Base-by-base conservation (phyloP, 495 filamentous ascomycete species). In the Neurospora sp. region DNA sequence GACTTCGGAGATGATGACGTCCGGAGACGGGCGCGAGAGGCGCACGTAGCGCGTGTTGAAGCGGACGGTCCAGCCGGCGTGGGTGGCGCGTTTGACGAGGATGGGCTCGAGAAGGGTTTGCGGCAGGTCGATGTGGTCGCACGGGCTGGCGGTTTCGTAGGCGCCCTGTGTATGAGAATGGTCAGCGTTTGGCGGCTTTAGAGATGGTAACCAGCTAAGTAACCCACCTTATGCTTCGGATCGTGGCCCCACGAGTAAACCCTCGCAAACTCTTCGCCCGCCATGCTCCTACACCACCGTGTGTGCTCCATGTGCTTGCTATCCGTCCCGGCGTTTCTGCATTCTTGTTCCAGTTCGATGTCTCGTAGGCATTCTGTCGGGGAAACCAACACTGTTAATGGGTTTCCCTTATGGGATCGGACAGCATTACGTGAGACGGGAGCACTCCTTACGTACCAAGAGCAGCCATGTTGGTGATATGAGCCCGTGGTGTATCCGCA, bases 231-330 rank as follows among this genome's bases (percentile, higher is more conserved):
- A 41, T 84, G 78, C 23, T 78, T 76, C 12, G 87, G 86, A 72
- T 87, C 85, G 70, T 86, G 79, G 1, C 87, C 87, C 87, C 87
- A 89, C 1, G 85, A 86, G 74, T 87, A 80, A 27, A 87, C 84
- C 0, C 87, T 77, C 0, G 84, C 87, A 71, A 83, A 89, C 74
- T 89, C 87, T 70, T 85, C 84, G 11, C 87, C 87, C 9, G 84
- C 83, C 86, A 89, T 88, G 71, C 80, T 84, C 49, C 84, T 83
- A 74, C 84, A 86, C 87, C 87, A 89, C 20, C 87, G 78, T 0
- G 86, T 87, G 76, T 88, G 86, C 69, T 77, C 75, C 84, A 88
- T 87, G 72, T 81, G 77, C 60, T 82, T 73, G 10, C 82, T 78
- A 4, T 77, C 74, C 4, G 82, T 80, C 0, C 84, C 83, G 14